Percentiles rank a stretch among this genome's conserved stretches.
phyloP scores from a whole-genome alignment of 495 filamentous ascomycete genomes.

The Penicillium nucicola region DNA sequence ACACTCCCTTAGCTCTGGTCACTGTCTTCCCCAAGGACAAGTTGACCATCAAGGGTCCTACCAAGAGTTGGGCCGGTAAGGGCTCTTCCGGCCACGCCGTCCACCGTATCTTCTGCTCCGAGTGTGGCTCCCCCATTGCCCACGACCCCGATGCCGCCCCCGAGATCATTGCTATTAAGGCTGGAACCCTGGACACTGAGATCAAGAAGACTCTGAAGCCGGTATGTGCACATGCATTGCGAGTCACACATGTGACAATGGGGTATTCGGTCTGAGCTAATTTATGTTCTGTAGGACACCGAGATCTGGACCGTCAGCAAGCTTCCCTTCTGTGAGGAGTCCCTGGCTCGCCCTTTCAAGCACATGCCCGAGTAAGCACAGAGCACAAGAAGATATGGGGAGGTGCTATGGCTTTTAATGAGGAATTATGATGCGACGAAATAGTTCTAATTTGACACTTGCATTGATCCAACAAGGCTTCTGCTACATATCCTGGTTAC shows the following conservation, averaged over 20 bases:
- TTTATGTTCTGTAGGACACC: constrained; percentile 44
- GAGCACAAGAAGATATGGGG: neutral
- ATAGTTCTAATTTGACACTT: constrained; percentile 2
- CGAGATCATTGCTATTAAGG: constrained; percentile 67
- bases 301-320: constrained; percentile 69
- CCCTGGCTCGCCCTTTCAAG: constrained; percentile 56
- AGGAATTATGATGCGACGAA: constrained; percentile 9
- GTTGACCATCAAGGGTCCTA: constrained; percentile 57
- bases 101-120: constrained; percentile 65
- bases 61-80: constrained; percentile 56
- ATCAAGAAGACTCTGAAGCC: constrained; percentile 68
- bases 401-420: neutral
- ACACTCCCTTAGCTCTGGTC: constrained; percentile 51
- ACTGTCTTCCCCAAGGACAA: constrained; percentile 61
- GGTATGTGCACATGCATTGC: constrained; percentile 32
- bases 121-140: constrained; percentile 67
- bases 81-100: constrained; percentile 57
- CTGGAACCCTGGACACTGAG: constrained; percentile 56
- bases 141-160: constrained; percentile 67
- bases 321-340: constrained; percentile 66
- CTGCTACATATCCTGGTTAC: neutral
- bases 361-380: constrained; percentile 55
- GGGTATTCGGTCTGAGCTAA: neutral
- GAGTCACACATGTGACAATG: neutral
- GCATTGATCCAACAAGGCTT: neutral